These are phyloP conservation scores for Colletotrichum phormii DNA, from an alignment of 2,329 filamentous ascomycete genomes.

Conservation along the genomic window DNA sequence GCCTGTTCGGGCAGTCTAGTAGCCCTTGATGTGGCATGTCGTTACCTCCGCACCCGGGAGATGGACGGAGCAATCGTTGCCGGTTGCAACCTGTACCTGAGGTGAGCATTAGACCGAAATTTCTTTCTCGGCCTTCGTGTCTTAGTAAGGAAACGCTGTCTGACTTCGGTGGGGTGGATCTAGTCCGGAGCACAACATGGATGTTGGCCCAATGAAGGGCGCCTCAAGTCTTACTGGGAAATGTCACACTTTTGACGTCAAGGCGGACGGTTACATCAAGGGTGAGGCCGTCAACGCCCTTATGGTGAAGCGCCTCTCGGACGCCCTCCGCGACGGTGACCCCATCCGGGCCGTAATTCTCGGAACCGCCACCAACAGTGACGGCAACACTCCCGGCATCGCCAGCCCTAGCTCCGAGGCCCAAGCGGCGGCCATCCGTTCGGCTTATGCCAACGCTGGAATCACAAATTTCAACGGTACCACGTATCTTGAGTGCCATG, in stretches of 20 bases:
- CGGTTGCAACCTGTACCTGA: slow-evolving; percentile 47
- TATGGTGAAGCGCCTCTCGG: slow-evolving; percentile 54
- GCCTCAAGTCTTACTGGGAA: background rate
- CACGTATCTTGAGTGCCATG: slow-evolving; percentile 52
- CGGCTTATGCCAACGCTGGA: slow-evolving; percentile 44
- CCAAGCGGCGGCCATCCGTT: slow-evolving; percentile 45
- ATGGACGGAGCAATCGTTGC: slow-evolving; percentile 44
- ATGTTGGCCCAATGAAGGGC: slow-evolving; percentile 10
- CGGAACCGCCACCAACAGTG: slow-evolving; percentile 46
- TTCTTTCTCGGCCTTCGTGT: no score
- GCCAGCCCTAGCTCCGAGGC: slow-evolving; percentile 45
- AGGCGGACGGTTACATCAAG: slow-evolving; percentile 58
- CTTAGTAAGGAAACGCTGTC: no score
- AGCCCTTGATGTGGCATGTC: slow-evolving; percentile 60
- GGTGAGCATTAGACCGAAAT: background rate
- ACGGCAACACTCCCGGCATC: slow-evolving; percentile 48
- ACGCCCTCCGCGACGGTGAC: slow-evolving; percentile 56
- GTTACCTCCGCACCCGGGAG: slow-evolving; percentile 41
- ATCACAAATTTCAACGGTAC: slow-evolving; percentile 39
- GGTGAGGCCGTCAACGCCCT: slow-evolving; percentile 57
- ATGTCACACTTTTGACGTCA: slow-evolving; percentile 37
- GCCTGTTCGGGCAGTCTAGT: slow-evolving; percentile 68
- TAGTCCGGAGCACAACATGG: slow-evolving; percentile 41
- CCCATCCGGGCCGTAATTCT: slow-evolving; percentile 47
- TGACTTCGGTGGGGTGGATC: no score